Evolutionary conservation across 306 rosid species (phyloP).

Genomic region (Rosa chinensis): DNA sequence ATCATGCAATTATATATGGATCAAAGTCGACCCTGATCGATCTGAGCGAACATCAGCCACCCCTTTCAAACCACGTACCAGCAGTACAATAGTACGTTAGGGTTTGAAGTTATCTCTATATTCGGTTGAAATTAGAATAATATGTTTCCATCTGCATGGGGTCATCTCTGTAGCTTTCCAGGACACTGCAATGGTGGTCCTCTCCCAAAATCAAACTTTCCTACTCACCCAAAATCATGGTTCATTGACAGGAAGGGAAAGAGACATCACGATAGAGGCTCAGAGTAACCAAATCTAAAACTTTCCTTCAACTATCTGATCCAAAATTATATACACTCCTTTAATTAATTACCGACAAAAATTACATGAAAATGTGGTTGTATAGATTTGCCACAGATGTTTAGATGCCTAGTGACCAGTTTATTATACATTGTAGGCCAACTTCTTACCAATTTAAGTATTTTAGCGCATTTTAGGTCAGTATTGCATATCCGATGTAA

Average conservation of each 20-base stretch:
- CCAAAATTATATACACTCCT: not conserved
- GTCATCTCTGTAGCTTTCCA: not conserved
- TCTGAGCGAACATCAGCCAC: slow-evolving; percentile 3
- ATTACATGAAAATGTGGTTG: not conserved
- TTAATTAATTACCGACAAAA: too few relatives aligned
- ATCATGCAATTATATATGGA: not conserved
- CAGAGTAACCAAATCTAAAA: not conserved
- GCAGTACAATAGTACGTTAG: not conserved
- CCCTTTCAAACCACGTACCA: slow-evolving; percentile 9
- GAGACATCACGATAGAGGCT: not conserved
- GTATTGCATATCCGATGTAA: too few relatives aligned
- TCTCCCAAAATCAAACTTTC: not conserved
- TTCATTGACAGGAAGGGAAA: not conserved
- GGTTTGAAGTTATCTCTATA: not conserved
- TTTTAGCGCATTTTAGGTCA: too few relatives aligned
- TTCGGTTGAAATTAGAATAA: not conserved
- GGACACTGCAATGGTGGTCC: not conserved
- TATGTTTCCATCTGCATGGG: not conserved
- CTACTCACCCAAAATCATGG: not conserved
- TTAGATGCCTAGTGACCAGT: too few relatives aligned
- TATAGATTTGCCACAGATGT: too few relatives aligned
- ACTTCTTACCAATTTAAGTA: too few relatives aligned
- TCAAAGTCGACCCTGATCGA: not conserved
- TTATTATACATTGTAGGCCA: too few relatives aligned
- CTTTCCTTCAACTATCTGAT: not conserved